Conservation (phyloP, 495 filamentous ascomycete genomes). For the Xylaria acuta region DNA sequence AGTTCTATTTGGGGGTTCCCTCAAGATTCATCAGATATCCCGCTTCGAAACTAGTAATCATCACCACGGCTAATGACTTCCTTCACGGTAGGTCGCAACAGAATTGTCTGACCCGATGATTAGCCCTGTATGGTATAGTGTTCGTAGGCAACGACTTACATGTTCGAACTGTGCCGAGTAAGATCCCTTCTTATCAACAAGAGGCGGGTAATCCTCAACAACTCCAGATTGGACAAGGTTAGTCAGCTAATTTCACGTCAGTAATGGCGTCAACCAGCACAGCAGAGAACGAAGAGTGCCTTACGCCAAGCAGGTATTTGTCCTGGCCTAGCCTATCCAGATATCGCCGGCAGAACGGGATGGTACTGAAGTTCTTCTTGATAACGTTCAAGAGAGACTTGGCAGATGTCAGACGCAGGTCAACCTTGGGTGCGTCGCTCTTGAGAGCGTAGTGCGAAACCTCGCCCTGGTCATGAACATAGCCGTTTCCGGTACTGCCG, state of each 20-base stretch:
- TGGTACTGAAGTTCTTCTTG: slow-evolving; percentile 89
- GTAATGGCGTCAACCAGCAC: background rate
- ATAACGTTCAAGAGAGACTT: slow-evolving; percentile 85
- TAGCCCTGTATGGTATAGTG: slow-evolving; percentile 25
- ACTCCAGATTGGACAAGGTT: slow-evolving; percentile 84
- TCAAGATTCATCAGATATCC: background rate
- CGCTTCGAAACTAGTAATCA: slow-evolving; percentile 67
- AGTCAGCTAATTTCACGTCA: slow-evolving; percentile 69
- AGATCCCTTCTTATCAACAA: slow-evolving; percentile 91
- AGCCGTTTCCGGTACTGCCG: slow-evolving; percentile 88
- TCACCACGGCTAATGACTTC: slow-evolving; percentile 92
- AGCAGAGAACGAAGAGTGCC: slow-evolving; percentile 34
- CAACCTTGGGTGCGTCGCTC: slow-evolving; percentile 68
- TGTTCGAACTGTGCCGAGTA: slow-evolving; percentile 97
- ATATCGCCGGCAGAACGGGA: slow-evolving; percentile 86
- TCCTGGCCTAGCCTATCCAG: slow-evolving; percentile 86
- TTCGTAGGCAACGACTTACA: slow-evolving; percentile 59
- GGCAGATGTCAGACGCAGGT: slow-evolving; percentile 73
- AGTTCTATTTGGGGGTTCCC: no score
- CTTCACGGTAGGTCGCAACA: slow-evolving; percentile 87
- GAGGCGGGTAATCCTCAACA: slow-evolving; percentile 87
- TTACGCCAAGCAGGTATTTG: slow-evolving; percentile 83
- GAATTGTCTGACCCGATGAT: slow-evolving; percentile 69
- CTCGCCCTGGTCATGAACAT: slow-evolving; percentile 83
- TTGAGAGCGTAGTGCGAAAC: slow-evolving; percentile 77